A percentile compares a stretch with the other conserved stretches of the same genome.
phyloP scores from a whole-genome alignment of 1,139 yeast species.

The Candida smagusa region DNA sequence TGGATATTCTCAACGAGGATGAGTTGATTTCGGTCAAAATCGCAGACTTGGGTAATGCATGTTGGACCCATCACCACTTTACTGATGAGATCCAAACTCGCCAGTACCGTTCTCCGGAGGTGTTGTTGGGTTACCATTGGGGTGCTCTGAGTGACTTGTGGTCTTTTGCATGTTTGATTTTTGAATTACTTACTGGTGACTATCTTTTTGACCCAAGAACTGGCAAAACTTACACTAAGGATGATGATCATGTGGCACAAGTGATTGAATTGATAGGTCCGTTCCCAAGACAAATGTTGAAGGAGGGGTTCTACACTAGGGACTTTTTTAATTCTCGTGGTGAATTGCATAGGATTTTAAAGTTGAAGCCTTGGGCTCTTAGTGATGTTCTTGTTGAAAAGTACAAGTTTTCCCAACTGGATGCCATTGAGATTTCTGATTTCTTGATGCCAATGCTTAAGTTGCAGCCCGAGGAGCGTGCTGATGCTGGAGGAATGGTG shows the following conservation, averaged over 20 bases:
- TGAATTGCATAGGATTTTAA: slow-evolving; percentile 25
- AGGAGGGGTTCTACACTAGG: slow-evolving; percentile 40
- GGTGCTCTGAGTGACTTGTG: slow-evolving; percentile 49
- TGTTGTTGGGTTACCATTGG: slow-evolving; percentile 48
- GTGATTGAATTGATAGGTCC: slow-evolving; percentile 45
- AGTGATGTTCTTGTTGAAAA: slow-evolving; percentile 46
- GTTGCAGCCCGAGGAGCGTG: slow-evolving; percentile 65
- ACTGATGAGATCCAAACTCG: slow-evolving; percentile 52
- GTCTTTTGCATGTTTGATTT: slow-evolving; percentile 47
- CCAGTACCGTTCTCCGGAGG: slow-evolving; percentile 49
- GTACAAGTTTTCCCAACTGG: slow-evolving; percentile 31
- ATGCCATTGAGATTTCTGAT: slow-evolving; percentile 35
- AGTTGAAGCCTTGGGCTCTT: slow-evolving; percentile 49
- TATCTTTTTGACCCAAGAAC: slow-evolving; percentile 47
- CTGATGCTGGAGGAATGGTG: slow-evolving; percentile 43
- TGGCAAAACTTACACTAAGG: slow-evolving; percentile 45
- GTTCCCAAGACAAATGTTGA: slow-evolving; percentile 41
- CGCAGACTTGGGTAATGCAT: slow-evolving; percentile 51
- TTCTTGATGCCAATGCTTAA: slow-evolving; percentile 73
- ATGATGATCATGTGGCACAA: slow-evolving; percentile 51
- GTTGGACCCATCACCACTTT: slow-evolving; percentile 49
- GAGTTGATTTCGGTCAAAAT: slow-evolving; percentile 48
- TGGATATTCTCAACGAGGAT: slow-evolving; percentile 37
- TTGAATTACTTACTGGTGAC: slow-evolving; percentile 48
- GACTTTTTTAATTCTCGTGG: slow-evolving; percentile 39